Evolutionary conservation across 2,329 filamentous ascomycete genomes (phyloP).

Genomic region (Leptographium wingfieldii): DNA sequence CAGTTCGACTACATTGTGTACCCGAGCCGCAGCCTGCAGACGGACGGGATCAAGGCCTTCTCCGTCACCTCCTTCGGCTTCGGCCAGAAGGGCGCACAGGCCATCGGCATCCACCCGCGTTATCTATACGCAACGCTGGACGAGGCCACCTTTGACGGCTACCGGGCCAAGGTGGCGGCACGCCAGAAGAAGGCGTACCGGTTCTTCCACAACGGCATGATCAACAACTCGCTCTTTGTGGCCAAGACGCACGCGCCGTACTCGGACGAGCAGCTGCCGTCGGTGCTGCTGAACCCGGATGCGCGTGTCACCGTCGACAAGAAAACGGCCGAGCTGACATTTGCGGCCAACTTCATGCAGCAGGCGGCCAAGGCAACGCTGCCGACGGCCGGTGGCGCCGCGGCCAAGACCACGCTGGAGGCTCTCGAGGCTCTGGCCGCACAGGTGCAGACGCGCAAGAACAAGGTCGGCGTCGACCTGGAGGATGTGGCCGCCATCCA

Average conservation of each 20-base stretch:
- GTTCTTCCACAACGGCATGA: slow-evolving; percentile 95
- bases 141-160: slow-evolving; percentile 65
- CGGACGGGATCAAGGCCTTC: slow-evolving; percentile 96
- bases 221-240: slow-evolving; percentile 96
- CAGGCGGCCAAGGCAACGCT: slow-evolving; percentile 40
- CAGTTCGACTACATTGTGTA: slow-evolving; percentile 97
- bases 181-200: slow-evolving; percentile 98
- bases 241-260: slow-evolving; percentile 90
- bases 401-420: slow-evolving; percentile 52
- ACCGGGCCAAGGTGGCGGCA: slow-evolving; percentile 78
- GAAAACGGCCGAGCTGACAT: slow-evolving; percentile 71
- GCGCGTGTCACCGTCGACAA: slow-evolving; percentile 76
- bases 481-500: slow-evolving; percentile 82
- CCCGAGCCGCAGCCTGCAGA: slow-evolving; percentile 89
- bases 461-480: slow-evolving; percentile 86
- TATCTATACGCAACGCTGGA: slow-evolving; percentile 95
- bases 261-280: slow-evolving; percentile 70
- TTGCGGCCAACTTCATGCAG: slow-evolving; percentile 54
- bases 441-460: slow-evolving; percentile 48
- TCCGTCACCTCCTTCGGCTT: slow-evolving; percentile 98
- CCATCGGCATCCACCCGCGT: slow-evolving; percentile 90
- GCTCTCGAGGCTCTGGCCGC: slow-evolving; percentile 68
- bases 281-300: slow-evolving; percentile 87
- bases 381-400: slow-evolving; percentile 13
- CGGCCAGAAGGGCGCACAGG: slow-evolving; percentile 96